Base-by-base conservation (phyloP, 1,284 basidiomycete genomes). In the Pseudomicrostroma phylloplanum region DNA sequence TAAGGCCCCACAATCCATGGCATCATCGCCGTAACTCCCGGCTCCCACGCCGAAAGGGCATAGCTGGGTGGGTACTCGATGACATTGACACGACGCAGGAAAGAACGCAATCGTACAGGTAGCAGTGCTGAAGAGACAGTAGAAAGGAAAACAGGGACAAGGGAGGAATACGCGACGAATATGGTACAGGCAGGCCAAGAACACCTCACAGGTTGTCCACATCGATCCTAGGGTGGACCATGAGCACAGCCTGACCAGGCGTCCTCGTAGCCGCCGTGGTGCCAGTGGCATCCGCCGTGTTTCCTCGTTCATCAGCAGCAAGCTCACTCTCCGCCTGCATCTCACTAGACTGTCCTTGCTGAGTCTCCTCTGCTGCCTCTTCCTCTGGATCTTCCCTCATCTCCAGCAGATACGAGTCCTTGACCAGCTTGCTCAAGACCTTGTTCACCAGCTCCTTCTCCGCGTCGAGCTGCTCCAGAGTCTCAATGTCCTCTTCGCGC, bases 401-500 rank as follows among this genome's bases (percentile, higher is more conserved):
- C 61, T 78, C 70, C 17, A 80, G 65, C 36, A 80, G 64, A 60
- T 73, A 74, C 43, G 71, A 71, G 43, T 80, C 93, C 86, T 92
- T 94, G 66, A 94, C 89, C 61, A 99, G 82, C 80, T 91, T 92
- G 70, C 83, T 86, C 66, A 98, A 80, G 73, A 96, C 88, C 82
- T 97, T 98, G 54, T 85, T 86, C 67, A 97, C 87, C 62, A 98
- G 82, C 79, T 91, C 89, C 72, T 88, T 89, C 82, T 98, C 91
- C 69, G 89, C 88, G 72, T 96, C 91, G n/a, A 96, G 82, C 76
- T 94, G 89, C 60, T 93, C 91, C 15, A 92, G 84, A 56, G 88
- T 87, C 66, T 89, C 86, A 55, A 97, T 83, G 68, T 92, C 88
- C 41, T 84, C 83, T 80, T 98, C 96, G 42, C 69, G 66, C 57